phyloP scores from a whole-genome alignment of 768 basidiomycete species.

The Omphalotus guepiniiformis region DNA sequence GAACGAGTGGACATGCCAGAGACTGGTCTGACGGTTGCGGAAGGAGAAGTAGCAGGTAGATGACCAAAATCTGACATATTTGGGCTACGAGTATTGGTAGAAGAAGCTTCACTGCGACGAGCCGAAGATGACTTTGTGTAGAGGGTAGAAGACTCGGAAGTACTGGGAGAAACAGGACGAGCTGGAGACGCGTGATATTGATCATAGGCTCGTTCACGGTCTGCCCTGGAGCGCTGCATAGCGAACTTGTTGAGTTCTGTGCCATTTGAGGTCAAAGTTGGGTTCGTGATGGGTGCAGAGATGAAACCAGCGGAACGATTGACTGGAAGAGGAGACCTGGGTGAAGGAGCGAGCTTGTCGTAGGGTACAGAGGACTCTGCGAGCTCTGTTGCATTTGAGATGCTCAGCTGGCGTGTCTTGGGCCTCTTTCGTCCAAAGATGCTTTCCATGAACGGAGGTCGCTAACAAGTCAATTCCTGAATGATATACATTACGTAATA shows the following conservation, averaged over 20 bases:
- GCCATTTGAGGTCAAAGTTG: slow-evolving; percentile 66
- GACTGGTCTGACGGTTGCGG: slow-evolving; percentile 42
- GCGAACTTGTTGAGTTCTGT: slow-evolving; percentile 66
- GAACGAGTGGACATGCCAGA: slow-evolving; percentile 53
- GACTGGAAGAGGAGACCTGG: slow-evolving; percentile 57
- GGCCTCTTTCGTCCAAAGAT: slow-evolving; percentile 64
- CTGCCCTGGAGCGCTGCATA: slow-evolving; percentile 44
- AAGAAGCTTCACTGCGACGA: slow-evolving; percentile 55
- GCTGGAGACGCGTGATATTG: slow-evolving; percentile 24
- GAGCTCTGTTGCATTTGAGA: slow-evolving; percentile 52
- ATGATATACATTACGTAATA: slow-evolving; percentile 1
- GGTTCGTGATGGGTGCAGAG: slow-evolving; percentile 83
- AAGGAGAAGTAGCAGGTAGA: slow-evolving; percentile 25
- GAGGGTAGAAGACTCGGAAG: slow-evolving; percentile 54
- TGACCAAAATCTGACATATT: slow-evolving; percentile 52
- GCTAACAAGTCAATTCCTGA: slow-evolving; percentile 1
- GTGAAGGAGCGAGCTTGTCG: slow-evolving; percentile 55
- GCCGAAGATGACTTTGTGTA: slow-evolving; percentile 48
- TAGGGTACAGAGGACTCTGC: slow-evolving; percentile 65
- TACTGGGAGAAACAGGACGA: slow-evolving; percentile 48
- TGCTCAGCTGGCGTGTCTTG: slow-evolving; percentile 58
- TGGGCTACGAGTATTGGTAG: slow-evolving; percentile 40
- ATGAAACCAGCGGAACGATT: slow-evolving; percentile 50
- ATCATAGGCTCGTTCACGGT: slow-evolving; percentile 52
- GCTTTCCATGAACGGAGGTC: slow-evolving; percentile 46